Base-by-base conservation (phyloP, 2,329 filamentous ascomycete species). In the Pseudogymnoascus sp. region DNA sequence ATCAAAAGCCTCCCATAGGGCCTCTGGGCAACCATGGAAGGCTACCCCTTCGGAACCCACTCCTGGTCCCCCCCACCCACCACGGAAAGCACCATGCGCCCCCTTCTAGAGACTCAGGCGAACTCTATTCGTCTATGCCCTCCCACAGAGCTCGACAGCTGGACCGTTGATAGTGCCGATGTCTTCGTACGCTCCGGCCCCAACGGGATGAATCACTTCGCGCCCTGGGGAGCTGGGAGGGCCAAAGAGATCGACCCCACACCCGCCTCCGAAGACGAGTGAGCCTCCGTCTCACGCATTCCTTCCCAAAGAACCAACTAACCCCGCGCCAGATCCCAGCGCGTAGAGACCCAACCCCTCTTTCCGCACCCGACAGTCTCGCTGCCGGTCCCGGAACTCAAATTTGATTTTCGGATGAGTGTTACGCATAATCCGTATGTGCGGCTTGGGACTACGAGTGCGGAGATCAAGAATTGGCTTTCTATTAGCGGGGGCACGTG, bases 361-460 rank as follows among this genome's bases (percentile, higher is more conserved):
- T 70, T 69, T 64, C 70, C 70, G 10, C 75, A 77, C 65, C 76
- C 79, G 16, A 70, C 72, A 41, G 66, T 81, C 35, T 73, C 73
- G 3, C 76, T 82, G 60, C 79, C 80, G 12, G 75, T 77, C 68
- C 79, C 80, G 4, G 75, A 73, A 38, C 75, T 81, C 60, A 76
- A 75, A 60, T 79, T 81, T 53, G 80, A 82, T 68, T 81, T 82
- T 66, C 78, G 79, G 62, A 78, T 83, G 70, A 77, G 78, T 41
- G 79, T 82, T 12, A 73, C 72, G 16, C 72, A 81, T 28, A 77
- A 78, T 65, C 76, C 77, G 16, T 72, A 76, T 33, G 75, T 80
- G 10, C 74, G 75, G 22, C 75, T 81, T 40, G 79, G 79, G 31
- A 70, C 73, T 11, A 75, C 78, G 60, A 68, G 72, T 35, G 69